Conservation (phyloP, 2,329 filamentous ascomycete genomes). For the Pyrenophora teres region DNA sequence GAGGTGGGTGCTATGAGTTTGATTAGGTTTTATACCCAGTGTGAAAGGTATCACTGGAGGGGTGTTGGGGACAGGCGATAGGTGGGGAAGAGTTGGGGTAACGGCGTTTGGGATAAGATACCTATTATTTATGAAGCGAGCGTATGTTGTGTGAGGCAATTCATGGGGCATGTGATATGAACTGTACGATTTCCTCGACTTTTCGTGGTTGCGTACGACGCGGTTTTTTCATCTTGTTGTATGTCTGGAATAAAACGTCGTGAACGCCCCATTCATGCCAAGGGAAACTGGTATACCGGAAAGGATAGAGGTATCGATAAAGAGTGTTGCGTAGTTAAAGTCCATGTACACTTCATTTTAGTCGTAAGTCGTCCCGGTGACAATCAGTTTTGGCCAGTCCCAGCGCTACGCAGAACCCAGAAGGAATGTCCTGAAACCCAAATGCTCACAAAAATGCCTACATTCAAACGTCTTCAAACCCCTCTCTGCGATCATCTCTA, state of each 20-base stretch:
- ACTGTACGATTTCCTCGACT: too few relatives aligned
- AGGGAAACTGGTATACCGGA: too few relatives aligned
- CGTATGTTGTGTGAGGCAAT: too few relatives aligned
- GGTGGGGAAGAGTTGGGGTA: background rate
- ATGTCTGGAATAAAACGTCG: too few relatives aligned
- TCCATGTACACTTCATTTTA: background rate
- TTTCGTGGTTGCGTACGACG: too few relatives aligned
- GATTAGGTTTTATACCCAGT: constrained; percentile 71
- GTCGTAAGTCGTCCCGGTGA: constrained; percentile 4
- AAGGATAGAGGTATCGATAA: background rate
- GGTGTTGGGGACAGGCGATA: background rate
- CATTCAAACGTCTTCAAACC: constrained; percentile 24
- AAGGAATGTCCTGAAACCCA: background rate
- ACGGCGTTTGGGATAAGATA: too few relatives aligned
- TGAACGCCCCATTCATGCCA: background rate
- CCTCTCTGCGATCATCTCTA: constrained; percentile 16
- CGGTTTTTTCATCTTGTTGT: too few relatives aligned
- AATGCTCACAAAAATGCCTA: background rate
- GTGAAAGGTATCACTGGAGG: constrained; percentile 51
- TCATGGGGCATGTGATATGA: background rate
- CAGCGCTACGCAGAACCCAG: constrained; percentile 5
- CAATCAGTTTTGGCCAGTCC: background rate
- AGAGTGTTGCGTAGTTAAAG: background rate
- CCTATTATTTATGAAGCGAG: too few relatives aligned
- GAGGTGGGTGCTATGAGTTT: constrained; percentile 68